Conservation (phyloP, 2,329 filamentous ascomycete species). For the Cordyceps cicadae region DNA sequence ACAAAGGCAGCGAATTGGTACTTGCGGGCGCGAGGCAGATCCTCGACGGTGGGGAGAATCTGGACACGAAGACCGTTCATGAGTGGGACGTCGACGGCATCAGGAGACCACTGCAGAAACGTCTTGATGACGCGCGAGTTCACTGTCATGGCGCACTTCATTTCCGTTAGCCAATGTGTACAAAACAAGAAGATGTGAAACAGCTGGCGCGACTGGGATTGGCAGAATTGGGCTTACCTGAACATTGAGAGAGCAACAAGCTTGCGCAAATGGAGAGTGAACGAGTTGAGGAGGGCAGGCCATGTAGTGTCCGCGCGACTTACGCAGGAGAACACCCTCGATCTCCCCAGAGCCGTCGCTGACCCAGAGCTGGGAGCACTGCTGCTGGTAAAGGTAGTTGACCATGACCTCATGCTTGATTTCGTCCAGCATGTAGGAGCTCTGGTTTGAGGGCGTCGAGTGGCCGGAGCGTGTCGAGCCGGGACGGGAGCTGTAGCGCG, state of each 20-base stretch:
- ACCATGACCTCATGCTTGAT: constrained; percentile 79
- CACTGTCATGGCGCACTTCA: constrained; percentile 70
- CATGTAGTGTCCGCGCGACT: constrained; percentile 60
- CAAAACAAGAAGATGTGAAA: not conserved
- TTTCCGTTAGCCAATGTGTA: not conserved
- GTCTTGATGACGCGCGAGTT: constrained; percentile 74
- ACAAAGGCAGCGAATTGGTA: constrained; percentile 77
- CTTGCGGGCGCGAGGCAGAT: constrained; percentile 62
- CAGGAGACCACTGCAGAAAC: constrained; percentile 63
- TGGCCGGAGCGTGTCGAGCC: constrained; percentile 40
- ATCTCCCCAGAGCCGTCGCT: constrained; percentile 58
- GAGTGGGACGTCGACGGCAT: constrained; percentile 66
- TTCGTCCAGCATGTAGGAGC: constrained; percentile 55
- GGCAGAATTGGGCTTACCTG: constrained; percentile 39
- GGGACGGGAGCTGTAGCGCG: constrained; percentile 41
- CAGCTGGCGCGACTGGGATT: not conserved
- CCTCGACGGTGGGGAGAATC: constrained; percentile 63
- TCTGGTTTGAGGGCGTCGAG: constrained; percentile 34
- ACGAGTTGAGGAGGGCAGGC: constrained; percentile 60
- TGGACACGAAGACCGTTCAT: constrained; percentile 71
- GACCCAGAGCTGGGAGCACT: constrained; percentile 67
- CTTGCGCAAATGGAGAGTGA: constrained; percentile 53
- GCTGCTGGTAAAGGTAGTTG: constrained; percentile 73
- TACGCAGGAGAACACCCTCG: constrained; percentile 66
- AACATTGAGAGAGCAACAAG: constrained; percentile 62